Evolutionary conservation across 1,139 yeast species (phyloP), one percentile per base, ranked within the genome.

Genomic region (Suhomyces ambrosiae): DNA sequence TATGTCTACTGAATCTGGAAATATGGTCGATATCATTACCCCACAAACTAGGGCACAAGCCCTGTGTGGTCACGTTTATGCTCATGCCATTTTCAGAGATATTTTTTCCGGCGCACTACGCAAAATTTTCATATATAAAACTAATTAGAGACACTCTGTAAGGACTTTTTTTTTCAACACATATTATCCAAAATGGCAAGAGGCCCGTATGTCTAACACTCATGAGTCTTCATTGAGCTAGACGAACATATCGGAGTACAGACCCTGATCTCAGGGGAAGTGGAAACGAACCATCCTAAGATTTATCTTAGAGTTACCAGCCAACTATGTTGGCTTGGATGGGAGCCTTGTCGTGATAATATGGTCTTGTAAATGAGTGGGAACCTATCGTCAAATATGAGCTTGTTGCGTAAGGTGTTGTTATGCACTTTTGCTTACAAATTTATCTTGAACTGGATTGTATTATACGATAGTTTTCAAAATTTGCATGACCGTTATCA

Each of bases 121-220:
- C 11, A 12, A 27, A 30, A 32, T 32, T 28, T 38, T 38, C 35
- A 29, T 28, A 38, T 32, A 38, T 28, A 38, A 25, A 16, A 10
- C 4, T 23, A 7, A 23, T 10, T 19, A 19, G 22, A 9, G 23
- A 5, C 11, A 11, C 24, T 10, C 26, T 8, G 26, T 25, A 9
- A 6, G 10, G 7, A 7, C 14, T 2, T 17, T 32, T 26, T 30
- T 35, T 27, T 27, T n/a, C 39, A 29, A 40, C 45, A 46, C 54
- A 48, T 49, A 60, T 58, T 61, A 63, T 58, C 65, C 56, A 82
- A 76, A 75, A 86, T 86, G 95, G 94, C 89, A 79, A 84, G 95
- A 85, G 95, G 95, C 85, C 95, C 92, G 86, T 80, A 80, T 74
- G 87, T 80, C 64, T 42, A 44, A 42, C 31, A 30, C 41, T 24